These are phyloP conservation scores for Xeromyces bisporus DNA, from an alignment of 495 filamentous ascomycete species.

Conservation along the genomic window DNA sequence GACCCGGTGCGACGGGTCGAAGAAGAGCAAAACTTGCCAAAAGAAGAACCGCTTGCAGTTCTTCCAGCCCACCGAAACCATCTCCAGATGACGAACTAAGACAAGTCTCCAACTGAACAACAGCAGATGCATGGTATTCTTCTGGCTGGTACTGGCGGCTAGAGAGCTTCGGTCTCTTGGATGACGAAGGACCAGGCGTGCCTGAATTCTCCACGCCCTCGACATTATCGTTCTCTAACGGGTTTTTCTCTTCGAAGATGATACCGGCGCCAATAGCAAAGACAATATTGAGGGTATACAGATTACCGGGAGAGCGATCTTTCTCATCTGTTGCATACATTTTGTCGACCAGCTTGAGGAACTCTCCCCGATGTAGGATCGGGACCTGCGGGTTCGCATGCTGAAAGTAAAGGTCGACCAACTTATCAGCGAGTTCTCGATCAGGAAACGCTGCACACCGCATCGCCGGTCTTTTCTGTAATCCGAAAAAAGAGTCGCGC, in stretches of 20 bases:
- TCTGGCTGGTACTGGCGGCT: slow-evolving; percentile 68
- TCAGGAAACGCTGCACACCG: slow-evolving; percentile 73
- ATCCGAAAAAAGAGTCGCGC: slow-evolving; percentile 88
- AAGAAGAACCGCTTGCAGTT: slow-evolving; percentile 79
- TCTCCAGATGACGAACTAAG: slow-evolving; percentile 46
- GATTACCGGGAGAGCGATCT: slow-evolving; percentile 60
- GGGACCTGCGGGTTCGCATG: slow-evolving; percentile 93
- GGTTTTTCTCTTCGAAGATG: slow-evolving; percentile 52
- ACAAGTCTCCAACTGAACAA: slow-evolving; percentile 79
- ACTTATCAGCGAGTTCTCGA: slow-evolving; percentile 46
- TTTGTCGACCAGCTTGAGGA: slow-evolving; percentile 64
- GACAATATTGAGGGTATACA: slow-evolving; percentile 93
- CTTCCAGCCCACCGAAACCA: slow-evolving; percentile 67
- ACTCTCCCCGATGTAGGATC: slow-evolving; percentile 73
- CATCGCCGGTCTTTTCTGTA: slow-evolving; percentile 79
- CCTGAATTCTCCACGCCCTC: slow-evolving; percentile 13
- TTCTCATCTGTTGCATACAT: slow-evolving; percentile 55
- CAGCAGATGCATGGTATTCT: slow-evolving; percentile 89
- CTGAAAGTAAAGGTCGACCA: slow-evolving; percentile 80
- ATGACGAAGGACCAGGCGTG: slow-evolving; percentile 18
- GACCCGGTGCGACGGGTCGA: slow-evolving; percentile 74
- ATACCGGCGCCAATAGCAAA: slow-evolving; percentile 92
- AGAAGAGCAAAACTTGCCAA: slow-evolving; percentile 83
- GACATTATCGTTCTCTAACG: slow-evolving; percentile 24
- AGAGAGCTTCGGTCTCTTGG: slow-evolving; percentile 35